Evolutionary conservation across 1,284 basidiomycete genomes (phyloP).

Genomic region (Ceratobasidium sp.): DNA sequence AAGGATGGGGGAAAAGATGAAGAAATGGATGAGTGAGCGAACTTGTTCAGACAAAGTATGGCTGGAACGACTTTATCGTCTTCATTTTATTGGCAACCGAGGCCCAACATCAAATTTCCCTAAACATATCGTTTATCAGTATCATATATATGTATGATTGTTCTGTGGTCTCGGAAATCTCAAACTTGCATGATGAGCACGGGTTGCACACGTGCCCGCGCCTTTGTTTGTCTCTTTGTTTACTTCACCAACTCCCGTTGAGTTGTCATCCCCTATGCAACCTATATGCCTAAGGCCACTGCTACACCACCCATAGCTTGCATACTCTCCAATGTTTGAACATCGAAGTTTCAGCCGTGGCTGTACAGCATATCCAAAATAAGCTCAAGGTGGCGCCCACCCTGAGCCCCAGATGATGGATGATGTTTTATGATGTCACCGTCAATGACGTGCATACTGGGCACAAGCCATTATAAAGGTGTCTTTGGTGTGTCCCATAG

Average conservation of each 20-base stretch:
- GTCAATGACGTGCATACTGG: background rate
- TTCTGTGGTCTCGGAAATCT: background rate
- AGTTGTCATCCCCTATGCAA: background rate
- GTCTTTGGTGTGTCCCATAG: background rate
- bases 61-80: background rate
- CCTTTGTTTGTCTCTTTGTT: background rate
- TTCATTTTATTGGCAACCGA: background rate
- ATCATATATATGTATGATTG: conserved; percentile 31
- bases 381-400: background rate
- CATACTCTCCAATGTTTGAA: background rate
- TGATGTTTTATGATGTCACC: conserved; percentile 10
- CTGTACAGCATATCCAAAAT: background rate
- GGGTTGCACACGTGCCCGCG: background rate
- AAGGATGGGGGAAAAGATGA: conserved; percentile 7
- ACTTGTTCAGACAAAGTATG: background rate
- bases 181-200: background rate
- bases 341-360: no score
- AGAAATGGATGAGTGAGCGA: background rate
- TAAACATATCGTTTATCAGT: conserved; percentile 28
- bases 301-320: background rate
- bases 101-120: background rate
- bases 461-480: background rate
- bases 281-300: background rate
- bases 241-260: background rate
- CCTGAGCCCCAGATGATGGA: conserved; percentile 3